Base-by-base conservation (phyloP, 768 basidiomycete genomes). In the Phanerodontia chrysosporium region DNA sequence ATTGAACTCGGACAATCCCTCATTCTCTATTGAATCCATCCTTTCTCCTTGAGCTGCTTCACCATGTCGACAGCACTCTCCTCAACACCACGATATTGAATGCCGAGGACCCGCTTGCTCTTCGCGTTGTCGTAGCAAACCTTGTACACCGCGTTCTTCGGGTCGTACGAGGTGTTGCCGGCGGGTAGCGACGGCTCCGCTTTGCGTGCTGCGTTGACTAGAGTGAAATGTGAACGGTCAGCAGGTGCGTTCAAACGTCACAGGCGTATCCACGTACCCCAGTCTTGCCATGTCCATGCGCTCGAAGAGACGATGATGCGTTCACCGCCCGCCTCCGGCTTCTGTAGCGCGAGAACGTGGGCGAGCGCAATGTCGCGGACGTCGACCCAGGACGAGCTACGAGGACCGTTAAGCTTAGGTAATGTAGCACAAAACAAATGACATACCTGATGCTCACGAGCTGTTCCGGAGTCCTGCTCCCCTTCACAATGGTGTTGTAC, bases 261-360 rank as follows among this genome's bases (percentile, higher is more conserved):
- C 18, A 32, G 18, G 22, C 29, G 39, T 10, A 35, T 29, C 13
- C 18, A 46, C 61, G 5, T 32, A 64, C 64, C 44, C 48, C 46
- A 62, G 25, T 64, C 58, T 29, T 59, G 49, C 64, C 60, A 62
- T 6, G 12, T 32, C 27, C 29, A 64, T 4, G 25, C n/a, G 29
- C 75, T 54, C 16, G 7, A 16, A 13, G 39, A 48, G 49, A 70
- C 67, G 60, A 77, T 69, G 70, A 76, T 74, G 35, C 77, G 65
- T 58, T 77, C 64, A 10, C 73, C 73, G 10, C 67, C 70, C 9
- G 77, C 76, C 30, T 67, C 69, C 5, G 66, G 63, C 12, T 64
- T 59, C 25, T 63, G 18, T 22, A 66, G 55, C 2, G 63, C 32
- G 9, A 54, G 48, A 14, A 55, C 35, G 29, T 62, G 63, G 2